Conservation (phyloP, 768 basidiomycete species). For the Pleurotus giganteus region DNA sequence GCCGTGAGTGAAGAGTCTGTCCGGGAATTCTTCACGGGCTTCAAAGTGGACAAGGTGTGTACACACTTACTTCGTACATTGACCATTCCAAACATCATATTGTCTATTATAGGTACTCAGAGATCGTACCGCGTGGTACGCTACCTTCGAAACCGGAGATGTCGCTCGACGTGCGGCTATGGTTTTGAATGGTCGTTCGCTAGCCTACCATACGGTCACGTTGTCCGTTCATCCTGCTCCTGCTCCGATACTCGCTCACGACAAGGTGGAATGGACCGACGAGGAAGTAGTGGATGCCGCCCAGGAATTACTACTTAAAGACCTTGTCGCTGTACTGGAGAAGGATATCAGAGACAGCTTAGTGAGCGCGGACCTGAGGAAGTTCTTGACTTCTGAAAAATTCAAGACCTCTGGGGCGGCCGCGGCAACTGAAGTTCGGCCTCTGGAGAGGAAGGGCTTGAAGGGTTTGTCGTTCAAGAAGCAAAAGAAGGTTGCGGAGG, state of each 20-base stretch:
- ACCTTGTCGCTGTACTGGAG: constrained; percentile 54
- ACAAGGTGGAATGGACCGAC: constrained; percentile 50
- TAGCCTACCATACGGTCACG: constrained; percentile 59
- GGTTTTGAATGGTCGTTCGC: constrained; percentile 56
- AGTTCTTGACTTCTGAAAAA: constrained; percentile 53
- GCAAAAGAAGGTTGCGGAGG: constrained; percentile 41
- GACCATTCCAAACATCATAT: constrained; percentile 11
- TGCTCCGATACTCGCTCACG: constrained; percentile 26
- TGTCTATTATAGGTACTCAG: constrained; percentile 53
- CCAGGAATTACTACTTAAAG: constrained; percentile 51
- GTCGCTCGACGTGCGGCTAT: constrained; percentile 66
- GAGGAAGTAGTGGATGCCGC: constrained; percentile 54
- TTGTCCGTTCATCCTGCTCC: constrained; percentile 50
- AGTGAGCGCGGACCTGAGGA: constrained; percentile 50
- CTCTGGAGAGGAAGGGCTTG: constrained; percentile 37
- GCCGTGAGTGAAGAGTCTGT: constrained; percentile 67
- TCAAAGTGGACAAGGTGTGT: constrained; percentile 72
- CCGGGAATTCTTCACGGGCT: constrained; percentile 62
- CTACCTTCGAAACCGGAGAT: constrained; percentile 68
- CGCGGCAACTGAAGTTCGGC: constrained; percentile 22
- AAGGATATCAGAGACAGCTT: constrained; percentile 66
- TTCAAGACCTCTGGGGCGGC: constrained; percentile 26
- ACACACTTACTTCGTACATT: constrained; percentile 4
- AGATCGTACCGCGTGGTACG: constrained; percentile 73
- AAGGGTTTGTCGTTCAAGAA: constrained; percentile 49